phyloP scores from a whole-genome alignment of 768 basidiomycete species.

The Hericium alpestre region DNA sequence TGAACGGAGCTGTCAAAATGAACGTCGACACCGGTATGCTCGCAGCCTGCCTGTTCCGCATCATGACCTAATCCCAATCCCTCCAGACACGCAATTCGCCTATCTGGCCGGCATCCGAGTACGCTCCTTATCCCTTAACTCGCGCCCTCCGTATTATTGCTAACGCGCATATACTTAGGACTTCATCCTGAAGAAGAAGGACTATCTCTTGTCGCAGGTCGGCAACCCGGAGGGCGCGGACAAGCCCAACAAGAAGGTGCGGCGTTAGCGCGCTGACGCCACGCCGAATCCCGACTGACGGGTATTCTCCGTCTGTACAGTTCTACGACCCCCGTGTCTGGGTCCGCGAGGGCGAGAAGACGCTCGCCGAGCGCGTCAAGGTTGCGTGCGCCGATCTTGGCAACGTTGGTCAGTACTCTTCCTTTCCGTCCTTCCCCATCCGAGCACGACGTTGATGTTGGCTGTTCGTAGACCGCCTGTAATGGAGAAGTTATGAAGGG shows the following conservation, averaged over 20 bases:
- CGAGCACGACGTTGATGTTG: no score
- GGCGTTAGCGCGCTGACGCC: neutral
- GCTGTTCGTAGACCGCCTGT: no score
- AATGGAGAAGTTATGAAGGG: no score
- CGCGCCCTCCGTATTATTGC: no score
- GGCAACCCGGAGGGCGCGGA: slow-evolving; percentile 95
- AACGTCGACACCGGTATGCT: slow-evolving; percentile 79
- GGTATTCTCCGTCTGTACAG: slow-evolving; percentile 23
- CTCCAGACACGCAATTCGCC: slow-evolving; percentile 83
- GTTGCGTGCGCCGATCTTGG: slow-evolving; percentile 89
- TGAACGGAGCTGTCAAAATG: slow-evolving; percentile 96
- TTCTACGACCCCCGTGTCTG: slow-evolving; percentile 95
- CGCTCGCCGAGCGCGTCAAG: slow-evolving; percentile 75
- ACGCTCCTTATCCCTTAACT: slow-evolving; percentile 2
- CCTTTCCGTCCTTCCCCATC: neutral
- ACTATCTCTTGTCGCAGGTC: slow-evolving; percentile 82
- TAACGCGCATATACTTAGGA: slow-evolving; percentile 39
- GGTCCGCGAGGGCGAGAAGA: slow-evolving; percentile 99
- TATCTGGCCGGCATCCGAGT: slow-evolving; percentile 81
- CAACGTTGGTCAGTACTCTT: slow-evolving; percentile 24
- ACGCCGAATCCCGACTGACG: neutral
- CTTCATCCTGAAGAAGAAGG: slow-evolving; percentile 78
- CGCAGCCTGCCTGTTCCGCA: neutral
- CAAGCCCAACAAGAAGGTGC: slow-evolving; percentile 98
- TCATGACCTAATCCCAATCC: slow-evolving; percentile 3